Percentiles rank a stretch among this genome's conserved stretches.
These are phyloP conservation scores for Handroanthus guayacan DNA, from an alignment of 257 asterid genomes.

Conservation along the genomic window DNA sequence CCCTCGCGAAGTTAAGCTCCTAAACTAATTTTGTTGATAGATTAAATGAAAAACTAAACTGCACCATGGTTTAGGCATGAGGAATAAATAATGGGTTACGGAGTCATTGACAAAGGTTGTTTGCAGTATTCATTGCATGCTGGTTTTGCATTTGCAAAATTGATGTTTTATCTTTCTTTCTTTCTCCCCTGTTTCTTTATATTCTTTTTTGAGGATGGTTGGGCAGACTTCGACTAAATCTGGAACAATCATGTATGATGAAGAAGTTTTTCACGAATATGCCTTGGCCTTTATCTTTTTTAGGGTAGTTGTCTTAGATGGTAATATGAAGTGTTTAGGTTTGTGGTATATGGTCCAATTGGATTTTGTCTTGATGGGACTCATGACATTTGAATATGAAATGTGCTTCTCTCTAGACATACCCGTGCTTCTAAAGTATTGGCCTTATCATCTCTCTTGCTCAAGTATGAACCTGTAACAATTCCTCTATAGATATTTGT, in stretches of 20 bases:
- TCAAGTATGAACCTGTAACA: conserved; percentile 20
- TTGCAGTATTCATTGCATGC: conserved; percentile 8
- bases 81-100: background rate
- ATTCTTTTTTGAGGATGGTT: conserved; percentile 20
- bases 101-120: conserved; percentile 5
- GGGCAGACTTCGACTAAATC: background rate
- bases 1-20: background rate
- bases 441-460: conserved; percentile 15
- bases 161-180: background rate
- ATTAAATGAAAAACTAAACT: background rate
- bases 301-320: conserved; percentile 18
- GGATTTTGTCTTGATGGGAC: background rate
- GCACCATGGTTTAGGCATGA: conserved; percentile 21
- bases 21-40: conserved; percentile 7
- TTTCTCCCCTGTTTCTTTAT: background rate
- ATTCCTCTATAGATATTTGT: background rate
- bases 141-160: conserved; percentile 12
- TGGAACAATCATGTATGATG: background rate
- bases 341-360: conserved; percentile 3
- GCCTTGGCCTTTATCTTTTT: background rate
- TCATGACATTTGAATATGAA: conserved; percentile 6
- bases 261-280: conserved; percentile 11
- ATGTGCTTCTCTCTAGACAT: conserved; percentile 19
- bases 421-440: conserved; percentile 18
- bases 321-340: conserved; percentile 15